These are phyloP conservation scores for Aureobasidium leucospermi DNA, from an alignment of 2,329 filamentous ascomycete species.

Conservation along the genomic window DNA sequence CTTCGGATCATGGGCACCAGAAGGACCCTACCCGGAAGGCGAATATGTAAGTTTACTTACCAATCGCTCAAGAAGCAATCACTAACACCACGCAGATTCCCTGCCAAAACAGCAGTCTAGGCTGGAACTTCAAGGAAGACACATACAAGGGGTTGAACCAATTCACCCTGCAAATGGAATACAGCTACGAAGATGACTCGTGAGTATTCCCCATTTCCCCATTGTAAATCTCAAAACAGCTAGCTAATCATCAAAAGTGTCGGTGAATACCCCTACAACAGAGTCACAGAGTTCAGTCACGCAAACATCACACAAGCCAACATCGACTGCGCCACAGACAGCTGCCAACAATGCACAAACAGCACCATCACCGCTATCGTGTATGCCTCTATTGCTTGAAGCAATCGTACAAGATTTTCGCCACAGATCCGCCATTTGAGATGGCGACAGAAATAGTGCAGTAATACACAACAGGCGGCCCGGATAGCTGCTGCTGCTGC, in stretches of 20 bases:
- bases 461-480: background rate
- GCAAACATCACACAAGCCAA: conserved; percentile 5
- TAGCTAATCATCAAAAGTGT: background rate
- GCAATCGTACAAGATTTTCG: background rate
- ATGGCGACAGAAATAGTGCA: background rate
- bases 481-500: background rate
- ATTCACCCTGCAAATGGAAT: conserved; percentile 13
- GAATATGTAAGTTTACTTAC: conserved; percentile 5
- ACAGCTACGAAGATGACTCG: conserved; percentile 8
- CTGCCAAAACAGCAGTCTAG: conserved; percentile 12
- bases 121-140: conserved; percentile 14
- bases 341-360: background rate
- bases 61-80: background rate
- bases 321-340: background rate
- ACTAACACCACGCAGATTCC: conserved; percentile 3
- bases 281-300: conserved; percentile 1
- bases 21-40: background rate
- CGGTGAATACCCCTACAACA: conserved; percentile 1
- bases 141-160: conserved; percentile 4
- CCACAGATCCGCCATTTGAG: background rate
- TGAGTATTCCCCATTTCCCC: background rate
- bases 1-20: conserved; percentile 4
- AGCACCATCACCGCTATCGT: background rate
- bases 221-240: background rate
- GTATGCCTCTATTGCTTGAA: background rate